These are phyloP conservation scores for Gymnopilus dilepis DNA, from an alignment of 768 basidiomycete species.

Conservation along the genomic window DNA sequence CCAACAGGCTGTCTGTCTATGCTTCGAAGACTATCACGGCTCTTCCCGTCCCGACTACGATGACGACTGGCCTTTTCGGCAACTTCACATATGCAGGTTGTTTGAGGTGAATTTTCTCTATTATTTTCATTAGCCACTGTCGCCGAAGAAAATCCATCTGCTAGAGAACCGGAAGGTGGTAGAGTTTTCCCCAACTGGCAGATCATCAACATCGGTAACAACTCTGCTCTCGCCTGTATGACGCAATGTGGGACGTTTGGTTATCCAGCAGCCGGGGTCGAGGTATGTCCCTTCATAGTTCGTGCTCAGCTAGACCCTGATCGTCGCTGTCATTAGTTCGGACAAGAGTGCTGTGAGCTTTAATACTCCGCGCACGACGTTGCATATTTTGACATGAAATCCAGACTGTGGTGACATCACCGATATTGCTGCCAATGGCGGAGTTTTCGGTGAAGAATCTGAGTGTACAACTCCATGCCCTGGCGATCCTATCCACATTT, in stretches of 20 bases:
- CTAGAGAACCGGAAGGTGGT: constrained; percentile 54
- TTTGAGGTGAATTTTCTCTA: constrained; percentile 50
- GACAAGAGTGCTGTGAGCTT: constrained; percentile 73
- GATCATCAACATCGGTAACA: constrained; percentile 62
- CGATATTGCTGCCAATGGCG: constrained; percentile 51
- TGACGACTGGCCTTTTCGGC: constrained; percentile 64
- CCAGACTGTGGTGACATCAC: constrained; percentile 73
- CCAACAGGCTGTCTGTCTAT: constrained; percentile 75
- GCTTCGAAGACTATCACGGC: constrained; percentile 55
- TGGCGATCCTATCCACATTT: constrained; percentile 72
- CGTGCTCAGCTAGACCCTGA: constrained; percentile 9
- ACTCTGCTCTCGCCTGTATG: constrained; percentile 68
- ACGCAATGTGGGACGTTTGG: constrained; percentile 74
- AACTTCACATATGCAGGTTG: constrained; percentile 73
- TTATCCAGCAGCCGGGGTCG: constrained; percentile 72
- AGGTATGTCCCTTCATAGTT: constrained; percentile 33
- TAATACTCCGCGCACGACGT: background rate
- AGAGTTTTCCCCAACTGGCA: constrained; percentile 63
- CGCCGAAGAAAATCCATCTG: background rate
- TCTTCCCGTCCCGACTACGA: constrained; percentile 61
- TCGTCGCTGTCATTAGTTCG: constrained; percentile 44
- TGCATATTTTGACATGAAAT: background rate
- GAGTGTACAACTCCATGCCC: constrained; percentile 63
- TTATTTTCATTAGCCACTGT: background rate
- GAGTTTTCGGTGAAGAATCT: constrained; percentile 43